Conservation (phyloP, 768 basidiomycete species). For the Hypsizygus marmoreus region DNA sequence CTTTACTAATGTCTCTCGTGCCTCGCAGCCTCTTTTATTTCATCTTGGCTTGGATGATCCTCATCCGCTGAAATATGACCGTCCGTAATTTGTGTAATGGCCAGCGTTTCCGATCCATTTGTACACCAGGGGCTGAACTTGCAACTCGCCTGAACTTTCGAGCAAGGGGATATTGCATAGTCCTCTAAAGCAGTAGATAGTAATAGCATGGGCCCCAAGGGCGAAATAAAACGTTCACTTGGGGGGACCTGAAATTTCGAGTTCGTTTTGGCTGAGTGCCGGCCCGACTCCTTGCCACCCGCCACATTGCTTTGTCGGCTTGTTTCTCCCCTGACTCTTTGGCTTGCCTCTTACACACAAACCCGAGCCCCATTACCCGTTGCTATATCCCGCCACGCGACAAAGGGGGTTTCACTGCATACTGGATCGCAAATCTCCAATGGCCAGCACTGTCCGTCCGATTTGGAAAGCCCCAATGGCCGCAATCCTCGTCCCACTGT, state of each 20-base stretch:
- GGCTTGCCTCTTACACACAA: neutral
- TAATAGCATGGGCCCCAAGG: no score
- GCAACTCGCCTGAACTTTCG: no score
- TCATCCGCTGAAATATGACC: conserved; percentile 67
- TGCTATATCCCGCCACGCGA: no score
- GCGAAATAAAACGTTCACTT: no score
- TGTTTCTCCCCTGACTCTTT: neutral
- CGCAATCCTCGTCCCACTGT: neutral
- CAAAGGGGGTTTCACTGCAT: neutral
- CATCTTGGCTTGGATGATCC: conserved; percentile 95
- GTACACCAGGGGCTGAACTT: neutral
- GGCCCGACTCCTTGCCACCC: neutral
- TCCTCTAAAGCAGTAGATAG: no score
- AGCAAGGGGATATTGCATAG: no score
- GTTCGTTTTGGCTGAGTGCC: neutral
- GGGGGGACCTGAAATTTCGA: no score
- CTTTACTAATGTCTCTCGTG: no score
- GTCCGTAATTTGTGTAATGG: conserved; percentile 5
- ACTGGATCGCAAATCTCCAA: no score
- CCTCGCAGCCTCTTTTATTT: conserved; percentile 81
- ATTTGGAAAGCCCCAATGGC: conserved; percentile 8
- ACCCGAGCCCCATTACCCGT: no score
- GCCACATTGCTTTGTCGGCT: neutral
- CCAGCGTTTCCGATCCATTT: neutral
- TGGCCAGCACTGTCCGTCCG: neutral